phyloP scores from a whole-genome alignment of 768 basidiomycete genomes.

The Exidia glandulosa region DNA sequence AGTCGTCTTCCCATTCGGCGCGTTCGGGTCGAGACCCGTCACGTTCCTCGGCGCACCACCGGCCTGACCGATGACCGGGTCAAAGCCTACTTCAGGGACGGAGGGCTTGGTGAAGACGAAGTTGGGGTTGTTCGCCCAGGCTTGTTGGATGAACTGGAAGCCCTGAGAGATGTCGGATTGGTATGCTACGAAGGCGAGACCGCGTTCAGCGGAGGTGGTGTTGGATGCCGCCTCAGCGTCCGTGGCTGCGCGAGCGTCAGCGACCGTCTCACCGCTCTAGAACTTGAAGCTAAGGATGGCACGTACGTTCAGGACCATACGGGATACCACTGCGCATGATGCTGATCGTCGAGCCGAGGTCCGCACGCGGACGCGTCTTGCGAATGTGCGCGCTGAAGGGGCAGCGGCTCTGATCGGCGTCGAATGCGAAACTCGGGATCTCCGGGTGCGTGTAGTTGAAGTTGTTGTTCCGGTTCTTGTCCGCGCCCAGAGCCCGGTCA shows the following conservation, averaged over 20 bases:
- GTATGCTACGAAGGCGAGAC: slow-evolving; percentile 17
- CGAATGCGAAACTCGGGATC: slow-evolving; percentile 9
- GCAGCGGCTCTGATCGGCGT: slow-evolving; percentile 12
- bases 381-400: slow-evolving; percentile 40
- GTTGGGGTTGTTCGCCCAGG: neutral
- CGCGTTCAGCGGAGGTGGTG: slow-evolving; percentile 2
- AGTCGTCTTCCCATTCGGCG: too few relatives aligned
- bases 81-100: slow-evolving; percentile 32
- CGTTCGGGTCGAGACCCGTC: too few relatives aligned
- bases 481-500: slow-evolving; percentile 24
- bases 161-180: neutral
- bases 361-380: slow-evolving; percentile 32
- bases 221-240: neutral
- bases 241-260: neutral
- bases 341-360: slow-evolving; percentile 3
- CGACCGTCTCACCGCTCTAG: neutral
- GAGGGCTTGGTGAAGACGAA: neutral
- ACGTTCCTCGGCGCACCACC: too few relatives aligned
- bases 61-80: slow-evolving; percentile 40
- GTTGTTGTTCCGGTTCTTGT: slow-evolving; percentile 32
- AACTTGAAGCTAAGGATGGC: neutral
- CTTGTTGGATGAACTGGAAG: slow-evolving; percentile 9
- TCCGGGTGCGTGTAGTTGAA: slow-evolving; percentile 23
- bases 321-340: slow-evolving; percentile 25
- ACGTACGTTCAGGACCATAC: slow-evolving; percentile 23